Evolutionary conservation across 1,139 yeast genomes (phyloP).

Genomic region (Taphrina flavorubra): DNA sequence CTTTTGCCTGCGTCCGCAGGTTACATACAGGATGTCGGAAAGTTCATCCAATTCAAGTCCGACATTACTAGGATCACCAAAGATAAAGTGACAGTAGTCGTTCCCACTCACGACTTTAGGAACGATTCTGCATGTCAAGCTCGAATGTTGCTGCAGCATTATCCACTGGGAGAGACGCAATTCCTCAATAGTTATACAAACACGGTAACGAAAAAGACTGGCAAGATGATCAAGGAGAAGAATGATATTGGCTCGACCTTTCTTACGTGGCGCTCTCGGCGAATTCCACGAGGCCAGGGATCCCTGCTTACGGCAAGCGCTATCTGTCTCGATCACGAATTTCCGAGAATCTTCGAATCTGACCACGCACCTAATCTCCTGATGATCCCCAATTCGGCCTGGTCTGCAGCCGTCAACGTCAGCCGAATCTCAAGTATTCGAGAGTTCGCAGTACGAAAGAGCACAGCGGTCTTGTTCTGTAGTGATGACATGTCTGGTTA

Average conservation of each 20-base stretch:
- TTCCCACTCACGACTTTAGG: constrained; percentile 1
- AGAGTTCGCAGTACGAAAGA: neutral
- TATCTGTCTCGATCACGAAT: constrained; percentile 16
- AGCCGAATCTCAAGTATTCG: constrained; percentile 1
- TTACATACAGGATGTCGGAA: neutral
- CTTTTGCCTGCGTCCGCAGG: constrained; percentile 1
- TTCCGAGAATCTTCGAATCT: neutral
- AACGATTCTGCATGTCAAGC: constrained; percentile 1
- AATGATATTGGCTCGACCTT: constrained; percentile 3
- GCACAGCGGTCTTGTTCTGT: constrained; percentile 10
- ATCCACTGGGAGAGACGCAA: constrained; percentile 12
- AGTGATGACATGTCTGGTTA: constrained; percentile 5
- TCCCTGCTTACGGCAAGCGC: constrained; percentile 7
- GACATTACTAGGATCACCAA: constrained; percentile 1
- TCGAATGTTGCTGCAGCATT: constrained; percentile 15
- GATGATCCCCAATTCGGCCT: constrained; percentile 20
- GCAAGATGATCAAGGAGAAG: neutral
- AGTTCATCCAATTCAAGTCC: constrained; percentile 7
- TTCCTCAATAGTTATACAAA: constrained; percentile 11
- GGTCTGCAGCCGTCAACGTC: constrained; percentile 8
- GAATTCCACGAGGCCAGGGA: neutral
- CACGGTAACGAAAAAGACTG: neutral
- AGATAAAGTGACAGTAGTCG: constrained; percentile 11
- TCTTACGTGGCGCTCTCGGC: constrained; percentile 10
- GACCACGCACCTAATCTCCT: constrained; percentile 14